phyloP scores from a whole-genome alignment of 2,329 filamentous ascomycete species.

The Aspergillus awamori region DNA sequence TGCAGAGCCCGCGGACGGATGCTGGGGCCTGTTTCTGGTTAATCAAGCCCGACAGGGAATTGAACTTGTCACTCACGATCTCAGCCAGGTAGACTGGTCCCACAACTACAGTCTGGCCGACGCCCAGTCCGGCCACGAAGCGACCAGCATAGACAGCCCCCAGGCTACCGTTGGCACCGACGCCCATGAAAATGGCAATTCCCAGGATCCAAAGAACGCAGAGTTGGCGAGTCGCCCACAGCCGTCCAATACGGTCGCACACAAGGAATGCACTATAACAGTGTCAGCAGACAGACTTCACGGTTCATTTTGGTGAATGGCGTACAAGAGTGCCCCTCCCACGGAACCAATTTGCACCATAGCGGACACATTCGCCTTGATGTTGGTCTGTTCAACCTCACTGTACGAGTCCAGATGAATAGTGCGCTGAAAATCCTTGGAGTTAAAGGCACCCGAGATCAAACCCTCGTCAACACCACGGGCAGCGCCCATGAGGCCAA shows the following conservation, averaged over 20 bases:
- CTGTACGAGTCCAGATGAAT: constrained; percentile 62
- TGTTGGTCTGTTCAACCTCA: constrained; percentile 61
- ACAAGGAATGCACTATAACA: constrained; percentile 49
- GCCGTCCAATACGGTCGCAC: constrained; percentile 52
- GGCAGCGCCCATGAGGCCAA: constrained; percentile 75
- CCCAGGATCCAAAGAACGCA: constrained; percentile 47
- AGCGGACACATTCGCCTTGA: constrained; percentile 76
- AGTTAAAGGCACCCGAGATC: constrained; percentile 71
- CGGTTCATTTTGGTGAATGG: constrained; percentile 7
- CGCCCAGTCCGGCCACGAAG: constrained; percentile 49
- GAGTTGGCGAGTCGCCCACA: constrained; percentile 46
- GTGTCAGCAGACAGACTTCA: neutral
- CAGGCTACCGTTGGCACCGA: constrained; percentile 42
- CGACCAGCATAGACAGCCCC: constrained; percentile 48
- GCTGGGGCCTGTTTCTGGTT: constrained; percentile 54
- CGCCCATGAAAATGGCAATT: constrained; percentile 50
- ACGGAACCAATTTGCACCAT: constrained; percentile 83
- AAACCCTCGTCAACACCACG: constrained; percentile 80
- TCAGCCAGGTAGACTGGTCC: constrained; percentile 73
- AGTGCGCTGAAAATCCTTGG: constrained; percentile 62
- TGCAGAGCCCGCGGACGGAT: constrained; percentile 71
- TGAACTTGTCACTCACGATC: constrained; percentile 48
- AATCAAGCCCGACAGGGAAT: neutral
- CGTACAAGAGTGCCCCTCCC: constrained; percentile 65
- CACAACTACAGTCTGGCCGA: constrained; percentile 49